phyloP scores from a whole-genome alignment of 2,329 filamentous ascomycete genomes.

The Chrysoporthe austroafricana region DNA sequence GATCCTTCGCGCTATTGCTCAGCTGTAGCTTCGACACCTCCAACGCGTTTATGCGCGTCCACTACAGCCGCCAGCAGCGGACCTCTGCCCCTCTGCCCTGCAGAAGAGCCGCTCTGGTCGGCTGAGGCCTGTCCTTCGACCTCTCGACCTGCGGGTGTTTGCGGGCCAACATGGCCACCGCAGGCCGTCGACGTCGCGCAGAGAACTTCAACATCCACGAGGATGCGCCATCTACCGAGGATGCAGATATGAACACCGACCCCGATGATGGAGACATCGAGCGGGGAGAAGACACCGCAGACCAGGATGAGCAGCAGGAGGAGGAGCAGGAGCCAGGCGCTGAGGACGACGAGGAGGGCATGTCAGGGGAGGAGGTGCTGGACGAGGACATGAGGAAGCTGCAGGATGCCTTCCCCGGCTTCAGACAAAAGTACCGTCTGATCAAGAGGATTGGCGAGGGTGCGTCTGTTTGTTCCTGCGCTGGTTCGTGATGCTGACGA shows the following conservation, averaged over 20 bases:
- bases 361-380: constrained; percentile 60
- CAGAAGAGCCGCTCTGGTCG: neutral
- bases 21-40: neutral
- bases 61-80: neutral
- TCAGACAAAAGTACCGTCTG: constrained; percentile 81
- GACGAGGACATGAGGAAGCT: constrained; percentile 87
- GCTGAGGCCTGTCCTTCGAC: neutral
- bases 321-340: constrained; percentile 40
- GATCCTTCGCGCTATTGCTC: neutral
- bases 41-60: constrained; percentile 6
- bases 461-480: constrained; percentile 42
- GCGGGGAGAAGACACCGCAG: constrained; percentile 39
- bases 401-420: constrained; percentile 79
- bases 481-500: constrained; percentile 26
- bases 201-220: constrained; percentile 54
- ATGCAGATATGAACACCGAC: constrained; percentile 54
- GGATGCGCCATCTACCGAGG: constrained; percentile 51
- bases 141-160: neutral
- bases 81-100: neutral
- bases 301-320: constrained; percentile 41
- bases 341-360: constrained; percentile 49
- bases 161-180: constrained; percentile 30
- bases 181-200: constrained; percentile 36
- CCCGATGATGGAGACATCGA: constrained; percentile 39
- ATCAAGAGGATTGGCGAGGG: constrained; percentile 98